A percentile compares a stretch with the other conserved stretches of the same genome.
These are phyloP conservation scores for Mycena citricolor DNA, from an alignment of 1,284 basidiomycete species.

Conservation along the genomic window DNA sequence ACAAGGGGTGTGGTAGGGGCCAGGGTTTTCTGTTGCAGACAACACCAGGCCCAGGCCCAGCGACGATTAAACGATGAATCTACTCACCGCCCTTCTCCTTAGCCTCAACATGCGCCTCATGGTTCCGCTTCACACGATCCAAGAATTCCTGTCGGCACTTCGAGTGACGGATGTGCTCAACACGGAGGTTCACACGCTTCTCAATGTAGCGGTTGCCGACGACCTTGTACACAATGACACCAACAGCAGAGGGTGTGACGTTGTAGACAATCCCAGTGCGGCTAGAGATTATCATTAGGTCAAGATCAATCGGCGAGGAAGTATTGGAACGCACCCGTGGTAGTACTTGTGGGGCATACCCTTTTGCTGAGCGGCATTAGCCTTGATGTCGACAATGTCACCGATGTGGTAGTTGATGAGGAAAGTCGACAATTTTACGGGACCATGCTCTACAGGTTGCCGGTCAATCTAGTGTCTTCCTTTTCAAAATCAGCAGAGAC, in stretches of 20 bases:
- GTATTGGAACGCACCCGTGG: slow-evolving; percentile 63
- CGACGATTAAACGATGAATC: slow-evolving; percentile 1
- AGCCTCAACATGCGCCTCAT: slow-evolving; percentile 80
- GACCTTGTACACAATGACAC: slow-evolving; percentile 98
- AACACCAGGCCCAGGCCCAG: not conserved
- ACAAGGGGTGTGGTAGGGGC: not conserved
- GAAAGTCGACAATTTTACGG: slow-evolving; percentile 91
- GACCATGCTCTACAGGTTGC: slow-evolving; percentile 77
- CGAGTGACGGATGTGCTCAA: slow-evolving; percentile 98
- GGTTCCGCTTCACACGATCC: slow-evolving; percentile 94
- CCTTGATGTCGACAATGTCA: slow-evolving; percentile 99
- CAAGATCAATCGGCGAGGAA: not conserved
- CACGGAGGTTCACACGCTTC: slow-evolving; percentile 98
- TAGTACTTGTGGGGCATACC: slow-evolving; percentile 99
- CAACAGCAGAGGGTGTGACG: slow-evolving; percentile 92
- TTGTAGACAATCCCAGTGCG: slow-evolving; percentile 99
- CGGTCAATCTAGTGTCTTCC: no score
- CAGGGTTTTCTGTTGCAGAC: not conserved
- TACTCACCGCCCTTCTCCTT: slow-evolving; percentile 87
- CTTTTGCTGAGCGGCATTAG: slow-evolving; percentile 98
- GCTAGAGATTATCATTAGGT: slow-evolving; percentile 41
- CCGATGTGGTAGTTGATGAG: slow-evolving; percentile 92
- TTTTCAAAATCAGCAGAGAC: slow-evolving; percentile 26
- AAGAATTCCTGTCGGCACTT: slow-evolving; percentile 99
- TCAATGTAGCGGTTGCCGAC: slow-evolving; percentile 99